Conservation (phyloP, 1,139 yeast genomes). For the Zygosaccharomyces pseudobailii region DNA sequence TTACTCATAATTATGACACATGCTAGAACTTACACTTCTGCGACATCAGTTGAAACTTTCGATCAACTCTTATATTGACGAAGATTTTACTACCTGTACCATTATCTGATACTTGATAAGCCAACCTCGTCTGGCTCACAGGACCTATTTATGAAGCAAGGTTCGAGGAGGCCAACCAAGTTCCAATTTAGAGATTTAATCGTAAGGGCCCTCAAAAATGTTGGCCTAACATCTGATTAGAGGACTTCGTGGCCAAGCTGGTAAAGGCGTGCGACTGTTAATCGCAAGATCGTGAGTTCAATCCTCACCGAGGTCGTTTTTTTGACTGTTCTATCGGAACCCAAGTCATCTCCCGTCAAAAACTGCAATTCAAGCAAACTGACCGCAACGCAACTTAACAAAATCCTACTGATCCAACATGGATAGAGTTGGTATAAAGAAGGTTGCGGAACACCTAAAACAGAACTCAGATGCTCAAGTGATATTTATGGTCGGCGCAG, state of each 20-base stretch:
- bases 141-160: too few species aligned
- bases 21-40: too few species aligned
- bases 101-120: background rate
- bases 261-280: constrained; percentile 38
- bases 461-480: constrained; percentile 30
- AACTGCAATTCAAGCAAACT: too few species aligned
- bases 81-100: too few species aligned
- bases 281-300: constrained; percentile 37
- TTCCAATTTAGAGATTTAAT: too few species aligned
- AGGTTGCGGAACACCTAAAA: constrained; percentile 21
- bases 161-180: too few species aligned
- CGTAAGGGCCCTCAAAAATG: background rate
- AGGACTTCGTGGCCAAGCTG: constrained; percentile 37
- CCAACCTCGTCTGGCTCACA: too few species aligned
- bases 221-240: background rate
- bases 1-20: too few species aligned
- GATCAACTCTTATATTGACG: too few species aligned
- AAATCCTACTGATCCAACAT: background rate
- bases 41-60: too few species aligned
- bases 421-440: constrained; percentile 11
- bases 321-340: too few species aligned
- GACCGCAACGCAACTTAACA: background rate
- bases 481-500: constrained; percentile 70
- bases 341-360: too few species aligned
- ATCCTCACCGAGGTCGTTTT: constrained; percentile 36